Base-by-base conservation (phyloP, 768 basidiomycete species). In the Leccinum subtestaceum region DNA sequence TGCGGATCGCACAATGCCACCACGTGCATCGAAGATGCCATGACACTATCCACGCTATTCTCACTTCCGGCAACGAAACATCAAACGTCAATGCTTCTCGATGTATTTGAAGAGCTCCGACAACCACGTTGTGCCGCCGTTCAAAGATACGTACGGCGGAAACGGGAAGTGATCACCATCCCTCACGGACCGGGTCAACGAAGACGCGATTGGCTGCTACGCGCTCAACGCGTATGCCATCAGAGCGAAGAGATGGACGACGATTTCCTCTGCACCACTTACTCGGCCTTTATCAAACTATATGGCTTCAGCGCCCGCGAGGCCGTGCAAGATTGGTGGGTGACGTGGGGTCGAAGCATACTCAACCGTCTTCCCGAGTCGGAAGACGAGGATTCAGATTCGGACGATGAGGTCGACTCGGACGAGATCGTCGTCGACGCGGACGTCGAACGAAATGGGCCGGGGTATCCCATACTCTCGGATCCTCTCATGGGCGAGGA, bases 251-350 rank as follows among this genome's bases (percentile, higher is more conserved):
- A 61, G 1, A 47, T 60, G 17, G 61, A 64, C 52, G 62, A 84
- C 63, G 76, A 72, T 6, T 72, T 72, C 31, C 74, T 85, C 50
- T 72, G 69, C 55, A 69, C 66, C 29, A 75, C 80, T 34, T 85
- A 83, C 76, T 77, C 78, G 57, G 76, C 77, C 29, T 80, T 83
- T 60, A 68, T 84, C 56, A 75, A 76, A 32, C 61, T 84, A 58
- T 80, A 78, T 53, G 69, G 73, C 10, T 80, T 83, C 64, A 77
- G 83, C 59, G 77, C 82, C 5, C 74, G 71, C 21, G 84, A 87
- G 58, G 76, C 74, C 47, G 84, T 81, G 23, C 81, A 83, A 56
- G 82, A 85, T 67, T 87, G 84, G 83, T 87, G 84, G 84, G 78
- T 79, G 3, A 81, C 77, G 46, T 82, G 78, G 80, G 82, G 82